These are phyloP conservation scores for Trichoderma aggressivum DNA, from an alignment of 2,329 filamentous ascomycete species.

Conservation along the genomic window DNA sequence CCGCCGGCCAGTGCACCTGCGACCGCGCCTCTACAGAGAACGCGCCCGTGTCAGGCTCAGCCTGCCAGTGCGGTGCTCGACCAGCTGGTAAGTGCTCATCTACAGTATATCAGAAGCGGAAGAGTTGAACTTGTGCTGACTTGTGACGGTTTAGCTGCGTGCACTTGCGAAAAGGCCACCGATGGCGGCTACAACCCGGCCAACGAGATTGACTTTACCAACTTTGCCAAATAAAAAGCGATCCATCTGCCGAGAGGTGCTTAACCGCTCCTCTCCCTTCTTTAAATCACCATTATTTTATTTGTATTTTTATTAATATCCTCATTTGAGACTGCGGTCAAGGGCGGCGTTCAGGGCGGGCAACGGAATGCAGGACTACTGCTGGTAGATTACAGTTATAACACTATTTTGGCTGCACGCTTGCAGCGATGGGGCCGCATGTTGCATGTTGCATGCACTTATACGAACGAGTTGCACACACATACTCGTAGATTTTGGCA, in stretches of 20 bases:
- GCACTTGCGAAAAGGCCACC: slow-evolving; percentile 77
- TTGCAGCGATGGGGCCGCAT: slow-evolving; percentile 4
- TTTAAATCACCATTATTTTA: neutral
- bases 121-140: slow-evolving; percentile 17
- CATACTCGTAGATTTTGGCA: neutral
- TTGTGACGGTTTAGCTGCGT: slow-evolving; percentile 49
- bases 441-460: neutral
- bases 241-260: neutral
- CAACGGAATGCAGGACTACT: neutral
- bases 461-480: neutral
- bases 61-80: slow-evolving; percentile 76
- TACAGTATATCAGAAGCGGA: neutral
- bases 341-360: slow-evolving; percentile 12
- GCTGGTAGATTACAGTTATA: neutral
- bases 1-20: slow-evolving; percentile 78
- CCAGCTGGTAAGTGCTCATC: slow-evolving; percentile 56
- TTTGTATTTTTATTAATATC: neutral
- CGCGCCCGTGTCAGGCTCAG: slow-evolving; percentile 51
- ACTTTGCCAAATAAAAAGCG: slow-evolving; percentile 36
- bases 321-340: neutral
- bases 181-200: slow-evolving; percentile 58
- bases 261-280: neutral
- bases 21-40: slow-evolving; percentile 71
- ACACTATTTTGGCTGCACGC: neutral
- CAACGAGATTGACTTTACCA: slow-evolving; percentile 86